A percentile compares a stretch with the other conserved stretches of the same genome.
phyloP scores from a whole-genome alignment of 805 yeast genomes.

The Grigorovia transvaalensis region DNA sequence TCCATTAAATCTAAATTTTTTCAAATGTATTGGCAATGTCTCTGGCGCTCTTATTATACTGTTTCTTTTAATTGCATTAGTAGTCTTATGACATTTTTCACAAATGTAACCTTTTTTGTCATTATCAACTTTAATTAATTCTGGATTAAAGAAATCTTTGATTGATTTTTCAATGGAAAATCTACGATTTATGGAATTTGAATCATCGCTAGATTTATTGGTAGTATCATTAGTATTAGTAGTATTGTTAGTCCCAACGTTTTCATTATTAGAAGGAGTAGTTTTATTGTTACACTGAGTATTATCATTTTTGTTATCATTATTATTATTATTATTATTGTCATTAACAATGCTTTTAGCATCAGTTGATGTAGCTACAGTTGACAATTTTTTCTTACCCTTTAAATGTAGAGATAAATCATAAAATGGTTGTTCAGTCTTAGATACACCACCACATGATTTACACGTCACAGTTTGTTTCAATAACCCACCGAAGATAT shows the following conservation, averaged over 20 bases:
- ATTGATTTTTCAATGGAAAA: constrained; percentile 70
- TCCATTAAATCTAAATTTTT: constrained; percentile 83
- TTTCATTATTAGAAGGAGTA: background rate
- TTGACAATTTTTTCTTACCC: constrained; percentile 31
- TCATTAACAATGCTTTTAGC: background rate
- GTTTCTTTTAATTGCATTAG: constrained; percentile 68
- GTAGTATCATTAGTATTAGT: background rate
- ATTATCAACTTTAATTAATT: constrained; percentile 58
- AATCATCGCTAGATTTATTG: background rate
- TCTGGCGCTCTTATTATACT: constrained; percentile 80
- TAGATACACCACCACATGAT: constrained; percentile 70
- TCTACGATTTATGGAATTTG: constrained; percentile 15
- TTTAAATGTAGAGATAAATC: constrained; percentile 79
- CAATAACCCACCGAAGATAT: constrained; percentile 86
- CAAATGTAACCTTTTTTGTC: constrained; percentile 78
- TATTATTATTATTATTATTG: background rate
- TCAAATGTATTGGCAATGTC: constrained; percentile 74
- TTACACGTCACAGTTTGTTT: constrained; percentile 79
- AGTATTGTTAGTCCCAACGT: background rate
- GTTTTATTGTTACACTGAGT: too few relatives aligned
- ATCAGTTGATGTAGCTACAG: too few relatives aligned
- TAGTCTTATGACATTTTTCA: constrained; percentile 69
- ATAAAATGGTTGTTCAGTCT: constrained; percentile 86
- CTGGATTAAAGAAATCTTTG: constrained; percentile 73
- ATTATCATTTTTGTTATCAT: background rate